A percentile compares a stretch with the other conserved stretches of the same genome.
Conservation (phyloP, 2,329 filamentous ascomycete species). For the Claviceps digitariae region DNA sequence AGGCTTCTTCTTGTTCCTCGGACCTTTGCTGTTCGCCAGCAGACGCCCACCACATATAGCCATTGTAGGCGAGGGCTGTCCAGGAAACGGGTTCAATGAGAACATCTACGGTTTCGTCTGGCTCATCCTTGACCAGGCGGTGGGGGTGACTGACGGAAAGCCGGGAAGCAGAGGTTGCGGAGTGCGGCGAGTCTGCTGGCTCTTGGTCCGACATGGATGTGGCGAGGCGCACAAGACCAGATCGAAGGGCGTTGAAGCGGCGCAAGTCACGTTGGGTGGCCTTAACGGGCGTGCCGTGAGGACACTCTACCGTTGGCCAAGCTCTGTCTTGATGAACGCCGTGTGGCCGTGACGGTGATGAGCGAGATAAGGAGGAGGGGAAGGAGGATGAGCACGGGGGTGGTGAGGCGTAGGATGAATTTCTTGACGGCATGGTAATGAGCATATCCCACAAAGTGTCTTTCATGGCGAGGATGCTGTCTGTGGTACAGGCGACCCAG, state of each 20-base stretch:
- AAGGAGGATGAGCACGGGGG: constrained; percentile 13
- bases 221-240: constrained; percentile 41
- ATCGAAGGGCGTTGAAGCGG: constrained; percentile 57
- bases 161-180: constrained; percentile 14
- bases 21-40: constrained; percentile 58
- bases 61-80: constrained; percentile 64
- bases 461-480: constrained; percentile 83
- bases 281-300: constrained; percentile 52
- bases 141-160: constrained; percentile 15
- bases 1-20: constrained; percentile 44
- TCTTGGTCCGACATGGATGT: constrained; percentile 12
- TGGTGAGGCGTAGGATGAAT: constrained; percentile 21
- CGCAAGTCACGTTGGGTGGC: constrained; percentile 84
- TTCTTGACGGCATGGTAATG: constrained; percentile 60
- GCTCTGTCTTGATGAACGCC: constrained; percentile 40
- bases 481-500: constrained; percentile 93
- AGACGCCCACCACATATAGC: constrained; percentile 85
- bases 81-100: constrained; percentile 52
- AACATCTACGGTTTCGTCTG: constrained; percentile 36
- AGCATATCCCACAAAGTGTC: constrained; percentile 78
- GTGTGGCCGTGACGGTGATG: constrained; percentile 10
- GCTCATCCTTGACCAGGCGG: constrained; percentile 20
- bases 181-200: constrained; percentile 16
- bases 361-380: constrained; percentile 5
- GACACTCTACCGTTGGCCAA: constrained; percentile 65